Conservation (phyloP, 768 basidiomycete genomes). For the Rhodotorula taiwanensis region DNA sequence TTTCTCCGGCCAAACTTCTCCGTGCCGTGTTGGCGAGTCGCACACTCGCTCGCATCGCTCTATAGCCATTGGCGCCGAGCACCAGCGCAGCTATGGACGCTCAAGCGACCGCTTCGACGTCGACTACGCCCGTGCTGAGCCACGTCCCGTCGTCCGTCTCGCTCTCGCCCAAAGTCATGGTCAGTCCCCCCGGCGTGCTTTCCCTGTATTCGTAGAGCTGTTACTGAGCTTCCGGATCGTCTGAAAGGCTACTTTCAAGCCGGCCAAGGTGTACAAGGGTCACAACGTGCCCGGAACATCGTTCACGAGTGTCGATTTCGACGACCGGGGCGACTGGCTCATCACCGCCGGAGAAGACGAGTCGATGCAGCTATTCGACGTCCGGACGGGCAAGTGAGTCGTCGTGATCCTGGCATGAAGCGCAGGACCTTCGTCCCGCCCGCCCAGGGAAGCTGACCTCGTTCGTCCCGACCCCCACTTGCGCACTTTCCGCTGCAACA, state of each 20-base stretch:
- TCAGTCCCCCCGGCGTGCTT: neutral
- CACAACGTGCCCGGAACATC: slow-evolving; percentile 61
- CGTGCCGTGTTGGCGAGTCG: too few relatives aligned
- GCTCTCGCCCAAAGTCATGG: slow-evolving; percentile 11
- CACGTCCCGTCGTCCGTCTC: neutral
- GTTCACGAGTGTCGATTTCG: slow-evolving; percentile 79
- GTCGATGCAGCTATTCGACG: slow-evolving; percentile 79
- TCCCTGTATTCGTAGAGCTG: too few relatives aligned
- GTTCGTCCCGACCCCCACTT: too few relatives aligned
- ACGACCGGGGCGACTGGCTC: slow-evolving; percentile 78
- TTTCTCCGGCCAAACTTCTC: too few relatives aligned
- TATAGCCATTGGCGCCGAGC: too few relatives aligned
- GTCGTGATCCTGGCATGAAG: slow-evolving; percentile 29
- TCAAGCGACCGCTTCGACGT: slow-evolving; percentile 1
- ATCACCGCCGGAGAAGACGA: slow-evolving; percentile 89
- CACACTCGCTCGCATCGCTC: too few relatives aligned
- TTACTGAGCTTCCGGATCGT: too few relatives aligned
- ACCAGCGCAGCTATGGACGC: neutral
- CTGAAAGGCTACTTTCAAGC: slow-evolving; percentile 54
- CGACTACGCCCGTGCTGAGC: neutral
- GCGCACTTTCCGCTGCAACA: slow-evolving; percentile 11
- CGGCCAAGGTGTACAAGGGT: slow-evolving; percentile 77
- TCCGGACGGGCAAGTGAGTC: slow-evolving; percentile 88
- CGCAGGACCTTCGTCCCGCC: neutral
- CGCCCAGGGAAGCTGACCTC: too few relatives aligned